phyloP scores from a whole-genome alignment of 257 asterid genomes.

The Nicotiana tabacum region DNA sequence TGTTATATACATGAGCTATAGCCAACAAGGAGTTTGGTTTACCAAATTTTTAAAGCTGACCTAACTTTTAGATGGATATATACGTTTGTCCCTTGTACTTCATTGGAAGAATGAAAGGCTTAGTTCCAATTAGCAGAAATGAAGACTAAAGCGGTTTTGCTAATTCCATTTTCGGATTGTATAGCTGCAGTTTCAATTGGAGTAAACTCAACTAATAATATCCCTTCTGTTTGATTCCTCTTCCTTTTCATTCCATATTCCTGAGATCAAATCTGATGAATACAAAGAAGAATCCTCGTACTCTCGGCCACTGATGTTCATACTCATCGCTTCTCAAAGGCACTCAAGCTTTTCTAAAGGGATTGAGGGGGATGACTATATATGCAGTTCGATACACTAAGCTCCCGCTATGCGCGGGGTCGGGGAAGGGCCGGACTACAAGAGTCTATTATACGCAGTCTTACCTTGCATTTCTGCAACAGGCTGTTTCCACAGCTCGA shows the following conservation, averaged over 20 bases:
- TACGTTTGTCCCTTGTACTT: background rate
- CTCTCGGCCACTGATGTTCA: background rate
- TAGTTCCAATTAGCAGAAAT: background rate
- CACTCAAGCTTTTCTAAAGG: background rate
- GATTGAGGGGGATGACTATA: background rate
- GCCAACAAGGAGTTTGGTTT: conserved; percentile 25
- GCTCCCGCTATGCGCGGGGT: no score
- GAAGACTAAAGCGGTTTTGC: background rate
- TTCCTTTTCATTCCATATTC: background rate
- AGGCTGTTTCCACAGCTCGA: no score
- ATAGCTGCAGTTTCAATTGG: background rate
- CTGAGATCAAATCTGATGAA: background rate
- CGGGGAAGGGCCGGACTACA: no score
- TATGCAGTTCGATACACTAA: no score
- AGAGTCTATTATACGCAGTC: no score
- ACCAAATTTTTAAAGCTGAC: conserved; percentile 20
- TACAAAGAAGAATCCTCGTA: background rate
- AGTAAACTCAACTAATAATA: background rate
- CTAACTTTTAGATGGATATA: conserved; percentile 8
- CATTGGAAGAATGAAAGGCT: background rate
- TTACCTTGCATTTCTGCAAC: no score
- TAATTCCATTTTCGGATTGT: background rate
- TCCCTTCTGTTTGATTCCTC: background rate
- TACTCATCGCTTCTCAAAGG: background rate
- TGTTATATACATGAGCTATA: conserved; percentile 3